Evolutionary conservation across 2,329 filamentous ascomycete genomes (phyloP).

Genomic region (Biscogniauxia sp.): DNA sequence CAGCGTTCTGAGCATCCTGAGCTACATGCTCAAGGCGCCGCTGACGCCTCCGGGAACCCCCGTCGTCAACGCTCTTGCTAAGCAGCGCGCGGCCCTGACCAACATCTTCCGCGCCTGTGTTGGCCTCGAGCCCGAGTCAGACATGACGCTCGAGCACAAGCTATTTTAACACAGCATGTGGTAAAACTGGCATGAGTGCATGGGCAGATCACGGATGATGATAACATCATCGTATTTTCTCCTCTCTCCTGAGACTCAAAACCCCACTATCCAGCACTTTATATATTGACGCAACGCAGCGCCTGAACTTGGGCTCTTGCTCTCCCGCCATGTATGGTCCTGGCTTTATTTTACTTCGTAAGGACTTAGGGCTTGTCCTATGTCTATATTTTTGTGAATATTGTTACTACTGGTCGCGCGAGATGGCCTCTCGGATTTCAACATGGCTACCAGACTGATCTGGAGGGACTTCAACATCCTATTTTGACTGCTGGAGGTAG

Average conservation of each 20-base stretch:
- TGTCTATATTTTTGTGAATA: background rate
- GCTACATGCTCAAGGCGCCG: constrained; percentile 98
- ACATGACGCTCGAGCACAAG: constrained; percentile 99
- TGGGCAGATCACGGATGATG: background rate
- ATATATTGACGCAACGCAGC: background rate
- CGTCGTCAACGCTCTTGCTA: constrained; percentile 91
- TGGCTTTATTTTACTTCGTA: background rate
- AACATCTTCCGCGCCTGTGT: constrained; percentile 99
- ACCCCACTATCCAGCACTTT: background rate
- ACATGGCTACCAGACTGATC: background rate
- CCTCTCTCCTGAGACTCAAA: too few species aligned
- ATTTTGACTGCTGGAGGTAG: background rate
- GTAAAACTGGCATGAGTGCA: background rate
- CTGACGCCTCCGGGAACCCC: constrained; percentile 92
- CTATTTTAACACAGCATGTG: constrained; percentile 61
- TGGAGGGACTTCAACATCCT: constrained; percentile 3
- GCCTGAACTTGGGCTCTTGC: background rate
- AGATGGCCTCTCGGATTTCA: background rate
- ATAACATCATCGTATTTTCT: background rate
- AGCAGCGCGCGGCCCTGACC: constrained; percentile 90
- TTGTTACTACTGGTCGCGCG: background rate
- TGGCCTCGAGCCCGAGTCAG: constrained; percentile 92
- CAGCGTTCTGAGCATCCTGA: constrained; percentile 92
- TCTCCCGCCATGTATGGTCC: background rate
- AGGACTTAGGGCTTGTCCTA: background rate